Evolutionary conservation across 805 yeast genomes (phyloP), one percentile per base, ranked within the genome.

Genomic region (Nadsonia fulvescens): DNA sequence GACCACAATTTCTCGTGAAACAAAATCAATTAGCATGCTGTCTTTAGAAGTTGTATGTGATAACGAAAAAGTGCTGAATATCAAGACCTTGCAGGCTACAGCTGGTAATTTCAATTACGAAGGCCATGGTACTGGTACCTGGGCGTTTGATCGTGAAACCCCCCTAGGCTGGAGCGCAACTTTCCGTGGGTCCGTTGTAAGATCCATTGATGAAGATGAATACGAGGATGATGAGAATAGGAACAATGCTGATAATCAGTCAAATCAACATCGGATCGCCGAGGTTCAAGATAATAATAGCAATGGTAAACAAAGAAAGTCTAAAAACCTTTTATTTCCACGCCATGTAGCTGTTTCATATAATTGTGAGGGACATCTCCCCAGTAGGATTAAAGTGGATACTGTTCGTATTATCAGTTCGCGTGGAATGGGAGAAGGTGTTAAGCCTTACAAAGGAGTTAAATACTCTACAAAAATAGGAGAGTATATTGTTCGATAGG

Each of bases 401-500:
- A 58, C 72, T 15, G 50, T 82, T 33, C 63, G 66, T 39, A 61
- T 79, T 10, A 38, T 57, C 5, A 58, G 66, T 34, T 55, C 61
- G n/a, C 55, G 54, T 35, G 82, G 86, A 0, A 38, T 68, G 30
- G 63, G 64, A 5, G 68, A 66, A 3, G 54, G 56, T 4, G 72
- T 67, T 7, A 73, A 70, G 40, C 93, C 93, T 0, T 83, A 68
- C 55, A 83, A 82, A 46, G 96, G 96, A 1, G 94, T 83, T 12
- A 76, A 82, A 43, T 83, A 83, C 43, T 53, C 64, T 7, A 70
- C 93, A 5, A 51, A 52, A 29, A 60, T 76, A 1, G 76, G 73
- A 1, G 70, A 72, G 29, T 65, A 56, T 38, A 51, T 67, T 3
- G 53, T 70, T 12, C 47, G 70, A 18, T 52, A 40, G n/a, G n/a